phyloP scores from a whole-genome alignment of 2,329 filamentous ascomycete genomes.

The Thyridium curvatum region DNA sequence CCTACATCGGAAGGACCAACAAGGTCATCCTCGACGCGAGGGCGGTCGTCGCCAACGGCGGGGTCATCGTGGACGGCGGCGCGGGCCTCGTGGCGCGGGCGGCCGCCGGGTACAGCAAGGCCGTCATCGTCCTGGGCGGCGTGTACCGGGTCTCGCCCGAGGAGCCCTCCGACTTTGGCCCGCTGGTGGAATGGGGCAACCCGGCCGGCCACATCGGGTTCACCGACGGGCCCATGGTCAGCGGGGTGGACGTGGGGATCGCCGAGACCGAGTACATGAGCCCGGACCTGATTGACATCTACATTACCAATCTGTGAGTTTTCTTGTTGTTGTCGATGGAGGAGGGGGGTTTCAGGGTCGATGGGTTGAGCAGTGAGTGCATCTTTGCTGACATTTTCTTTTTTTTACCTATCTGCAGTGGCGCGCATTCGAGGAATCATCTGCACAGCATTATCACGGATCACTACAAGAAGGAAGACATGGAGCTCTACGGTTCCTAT shows the following conservation, averaged over 20 bases:
- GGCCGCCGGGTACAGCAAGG: slow-evolving; percentile 73
- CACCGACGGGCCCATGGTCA: slow-evolving; percentile 72
- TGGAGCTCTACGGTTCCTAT: slow-evolving; percentile 5
- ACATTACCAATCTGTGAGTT: slow-evolving; percentile 77
- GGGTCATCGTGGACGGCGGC: slow-evolving; percentile 78
- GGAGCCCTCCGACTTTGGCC: slow-evolving; percentile 76
- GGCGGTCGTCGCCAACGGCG: slow-evolving; percentile 82
- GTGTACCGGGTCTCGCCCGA: slow-evolving; percentile 93
- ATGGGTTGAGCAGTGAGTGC: too few relatives aligned
- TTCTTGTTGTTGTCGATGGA: not conserved
- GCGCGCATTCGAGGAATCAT: slow-evolving; percentile 22
- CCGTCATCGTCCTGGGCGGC: slow-evolving; percentile 83
- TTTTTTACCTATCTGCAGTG: slow-evolving; percentile 11
- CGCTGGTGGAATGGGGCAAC: slow-evolving; percentile 81
- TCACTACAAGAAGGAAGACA: slow-evolving; percentile 18
- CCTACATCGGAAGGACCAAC: slow-evolving; percentile 91
- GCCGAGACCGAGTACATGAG: slow-evolving; percentile 79
- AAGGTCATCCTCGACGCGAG: slow-evolving; percentile 90
- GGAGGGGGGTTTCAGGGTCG: too few relatives aligned
- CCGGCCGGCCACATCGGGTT: slow-evolving; percentile 71
- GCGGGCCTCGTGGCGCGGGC: slow-evolving; percentile 77
- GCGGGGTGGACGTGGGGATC: slow-evolving; percentile 70
- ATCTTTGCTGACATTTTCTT: too few relatives aligned
- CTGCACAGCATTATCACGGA: slow-evolving; percentile 19
- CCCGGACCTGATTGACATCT: slow-evolving; percentile 68